These are phyloP conservation scores for Colletotrichum spaethianum DNA, from an alignment of 2,329 filamentous ascomycete genomes.

Conservation along the genomic window DNA sequence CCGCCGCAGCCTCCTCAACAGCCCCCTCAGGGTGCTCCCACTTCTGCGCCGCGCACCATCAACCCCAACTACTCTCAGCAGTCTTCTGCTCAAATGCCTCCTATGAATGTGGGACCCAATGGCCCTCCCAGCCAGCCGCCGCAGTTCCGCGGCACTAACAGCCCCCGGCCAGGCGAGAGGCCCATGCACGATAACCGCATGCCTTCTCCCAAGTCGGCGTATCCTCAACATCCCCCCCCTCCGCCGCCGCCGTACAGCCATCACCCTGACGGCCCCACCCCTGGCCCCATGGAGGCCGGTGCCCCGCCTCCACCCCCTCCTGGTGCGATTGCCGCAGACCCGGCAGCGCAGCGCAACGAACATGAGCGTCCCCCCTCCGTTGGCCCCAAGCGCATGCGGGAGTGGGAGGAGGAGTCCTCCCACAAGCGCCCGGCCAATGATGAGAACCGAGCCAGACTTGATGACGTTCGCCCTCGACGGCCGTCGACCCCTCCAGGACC, in stretches of 20 bases:
- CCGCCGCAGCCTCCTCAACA: conserved; percentile 66
- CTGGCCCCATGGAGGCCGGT: conserved; percentile 76
- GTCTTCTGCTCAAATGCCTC: conserved; percentile 55
- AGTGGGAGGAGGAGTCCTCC: conserved; percentile 90
- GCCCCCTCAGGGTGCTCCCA: conserved; percentile 56
- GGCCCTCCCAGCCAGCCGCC: conserved; percentile 71
- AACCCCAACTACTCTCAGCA: conserved; percentile 73
- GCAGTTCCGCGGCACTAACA: conserved; percentile 80
- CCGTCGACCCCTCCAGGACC: conserved; percentile 76
- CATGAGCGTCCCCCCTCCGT: conserved; percentile 85
- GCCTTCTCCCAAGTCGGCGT: conserved; percentile 91
- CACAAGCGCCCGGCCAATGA: conserved; percentile 91
- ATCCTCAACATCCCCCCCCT: conserved; percentile 79
- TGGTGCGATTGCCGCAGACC: conserved; percentile 73
- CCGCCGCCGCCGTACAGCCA: conserved; percentile 72
- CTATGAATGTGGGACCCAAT: conserved; percentile 55
- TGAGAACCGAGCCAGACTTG: conserved; percentile 87
- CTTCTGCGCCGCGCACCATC: conserved; percentile 66
- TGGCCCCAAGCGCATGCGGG: conserved; percentile 85
- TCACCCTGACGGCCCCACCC: conserved; percentile 73
- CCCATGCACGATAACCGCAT: conserved; percentile 87
- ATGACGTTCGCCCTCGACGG: conserved; percentile 86
- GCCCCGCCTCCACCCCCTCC: conserved; percentile 74
- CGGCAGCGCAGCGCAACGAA: conserved; percentile 71
- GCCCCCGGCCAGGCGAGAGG: conserved; percentile 86